phyloP scores from a whole-genome alignment of 805 yeast genomes.

The Kodamaea kakaduensis region DNA sequence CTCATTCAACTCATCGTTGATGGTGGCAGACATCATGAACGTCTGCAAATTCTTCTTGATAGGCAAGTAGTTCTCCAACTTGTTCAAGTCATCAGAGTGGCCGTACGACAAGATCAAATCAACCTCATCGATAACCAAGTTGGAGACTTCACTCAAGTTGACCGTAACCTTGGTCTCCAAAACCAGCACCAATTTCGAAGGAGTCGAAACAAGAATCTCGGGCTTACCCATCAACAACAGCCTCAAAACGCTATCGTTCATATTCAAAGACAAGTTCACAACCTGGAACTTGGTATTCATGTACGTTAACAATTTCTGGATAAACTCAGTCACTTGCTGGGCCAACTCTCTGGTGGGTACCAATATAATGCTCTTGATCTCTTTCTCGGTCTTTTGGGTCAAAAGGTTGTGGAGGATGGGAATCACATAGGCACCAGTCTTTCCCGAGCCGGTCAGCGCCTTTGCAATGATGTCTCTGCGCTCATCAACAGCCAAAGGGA shows the following conservation, averaged over 20 bases:
- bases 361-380: conserved; percentile 60
- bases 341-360: conserved; percentile 95
- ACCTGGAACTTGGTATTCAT: conserved; percentile 63
- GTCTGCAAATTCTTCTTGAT: conserved; percentile 75
- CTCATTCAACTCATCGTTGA: conserved; percentile 78
- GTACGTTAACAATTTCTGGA: conserved; percentile 63
- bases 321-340: conserved; percentile 71
- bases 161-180: conserved; percentile 42
- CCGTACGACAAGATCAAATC: conserved; percentile 89
- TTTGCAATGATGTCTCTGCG: conserved; percentile 89
- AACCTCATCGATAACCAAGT: conserved; percentile 89
- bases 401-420: conserved; percentile 82
- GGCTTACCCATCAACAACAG: conserved; percentile 73
- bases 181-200: conserved; percentile 62
- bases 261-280: conserved; percentile 63
- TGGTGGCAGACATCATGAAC: conserved; percentile 93
- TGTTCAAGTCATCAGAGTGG: conserved; percentile 75
- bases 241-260: conserved; percentile 65
- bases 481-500: conserved; percentile 85
- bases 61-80: conserved; percentile 62
- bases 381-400: conserved; percentile 27
- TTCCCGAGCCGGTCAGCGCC: conserved; percentile 95
- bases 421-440: conserved; percentile 84
- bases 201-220: conserved; percentile 81
- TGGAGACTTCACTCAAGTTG: conserved; percentile 54